These are phyloP conservation scores for Thraustotheca clavata DNA, from an alignment of 352 stramenopile genomes.

Conservation along the genomic window DNA sequence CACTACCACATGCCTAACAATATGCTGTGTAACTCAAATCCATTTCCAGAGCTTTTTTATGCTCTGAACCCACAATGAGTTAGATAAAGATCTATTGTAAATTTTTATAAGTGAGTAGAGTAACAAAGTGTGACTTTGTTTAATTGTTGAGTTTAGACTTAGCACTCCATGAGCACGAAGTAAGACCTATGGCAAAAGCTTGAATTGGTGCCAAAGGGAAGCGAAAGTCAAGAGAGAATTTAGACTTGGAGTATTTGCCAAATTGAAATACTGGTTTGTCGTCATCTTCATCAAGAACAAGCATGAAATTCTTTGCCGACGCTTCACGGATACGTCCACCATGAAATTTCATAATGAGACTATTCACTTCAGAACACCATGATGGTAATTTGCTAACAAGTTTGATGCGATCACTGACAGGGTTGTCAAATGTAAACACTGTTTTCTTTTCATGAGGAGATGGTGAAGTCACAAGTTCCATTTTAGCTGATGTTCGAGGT, in stretches of 20 bases:
- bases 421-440: constrained; percentile 66
- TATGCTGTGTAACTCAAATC: too few relatives aligned
- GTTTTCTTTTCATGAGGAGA: constrained; percentile 56
- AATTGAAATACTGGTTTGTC: constrained; percentile 78
- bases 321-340: constrained; percentile 76
- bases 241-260: constrained; percentile 80
- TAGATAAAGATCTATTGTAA: background rate
- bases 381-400: constrained; percentile 78
- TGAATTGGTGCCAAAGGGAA: constrained; percentile 79
- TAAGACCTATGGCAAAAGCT: constrained; percentile 78
- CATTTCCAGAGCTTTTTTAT: background rate
- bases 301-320: constrained; percentile 87
- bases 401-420: constrained; percentile 61
- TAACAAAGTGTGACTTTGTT: background rate
- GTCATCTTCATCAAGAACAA: constrained; percentile 68
- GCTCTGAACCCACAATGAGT: background rate
- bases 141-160: constrained; percentile 25
- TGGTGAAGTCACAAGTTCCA: constrained; percentile 56
- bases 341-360: constrained; percentile 85
- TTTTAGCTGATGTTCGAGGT: constrained; percentile 39
- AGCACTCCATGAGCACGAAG: constrained; percentile 59
- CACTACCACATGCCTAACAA: too few relatives aligned
- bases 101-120: background rate
- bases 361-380: constrained; percentile 82
- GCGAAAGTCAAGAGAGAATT: constrained; percentile 83